Percentiles rank a stretch among this genome's conserved stretches.
phyloP scores from a whole-genome alignment of 306 rosid genomes.

The Notholithocarpus densiflorus region DNA sequence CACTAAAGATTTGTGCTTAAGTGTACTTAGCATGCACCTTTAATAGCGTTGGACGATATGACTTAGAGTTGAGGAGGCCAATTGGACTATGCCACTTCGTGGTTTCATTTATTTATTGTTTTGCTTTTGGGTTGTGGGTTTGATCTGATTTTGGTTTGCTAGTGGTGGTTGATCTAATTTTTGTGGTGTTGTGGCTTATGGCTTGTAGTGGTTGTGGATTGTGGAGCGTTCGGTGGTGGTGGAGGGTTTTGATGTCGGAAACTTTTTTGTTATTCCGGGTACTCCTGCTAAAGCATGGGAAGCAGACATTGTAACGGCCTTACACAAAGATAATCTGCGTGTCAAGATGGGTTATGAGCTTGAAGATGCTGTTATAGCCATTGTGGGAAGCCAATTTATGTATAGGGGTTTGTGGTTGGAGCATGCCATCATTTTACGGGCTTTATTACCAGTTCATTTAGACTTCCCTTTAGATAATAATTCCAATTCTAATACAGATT shows the following conservation, averaged over 20 bases:
- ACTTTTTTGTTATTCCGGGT: conserved; percentile 87
- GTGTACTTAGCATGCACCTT: no score
- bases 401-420: conserved; percentile 94
- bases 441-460: conserved; percentile 62
- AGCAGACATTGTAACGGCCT: conserved; percentile 48
- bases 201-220: no score
- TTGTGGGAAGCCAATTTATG: conserved; percentile 84
- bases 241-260: conserved; percentile 64
- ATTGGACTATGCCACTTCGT: no score
- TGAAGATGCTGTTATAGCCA: conserved; percentile 67
- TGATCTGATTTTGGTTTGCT: no score
- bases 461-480: conserved; percentile 43
- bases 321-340: conserved; percentile 48
- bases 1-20: no score
- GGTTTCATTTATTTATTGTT: no score
- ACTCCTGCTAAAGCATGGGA: conserved; percentile 73
- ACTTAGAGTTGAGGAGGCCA: no score
- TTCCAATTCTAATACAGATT: conserved; percentile 34
- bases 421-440: conserved; percentile 75
- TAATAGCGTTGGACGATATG: no score
- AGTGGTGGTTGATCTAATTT: no score
- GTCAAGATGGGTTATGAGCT: conserved; percentile 51
- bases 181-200: no score
- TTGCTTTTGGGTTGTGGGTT: no score
- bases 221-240: no score